Percentiles rank a stretch among this genome's conserved stretches.
phyloP scores from a whole-genome alignment of 208 protist species.

The Trypanosoma cruzi region DNA sequence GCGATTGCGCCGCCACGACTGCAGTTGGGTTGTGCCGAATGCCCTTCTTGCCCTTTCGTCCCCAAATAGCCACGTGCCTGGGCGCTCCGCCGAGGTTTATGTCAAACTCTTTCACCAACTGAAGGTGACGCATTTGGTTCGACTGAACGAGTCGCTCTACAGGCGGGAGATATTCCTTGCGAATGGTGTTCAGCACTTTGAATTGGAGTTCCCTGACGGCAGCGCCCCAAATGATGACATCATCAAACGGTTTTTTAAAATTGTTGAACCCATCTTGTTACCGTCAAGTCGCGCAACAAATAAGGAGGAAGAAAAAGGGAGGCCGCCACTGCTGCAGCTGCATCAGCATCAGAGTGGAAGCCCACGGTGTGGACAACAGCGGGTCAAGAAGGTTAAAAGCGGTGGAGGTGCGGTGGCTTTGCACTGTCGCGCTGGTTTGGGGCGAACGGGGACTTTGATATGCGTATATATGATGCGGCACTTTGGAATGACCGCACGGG shows the following conservation, averaged over 20 bases:
- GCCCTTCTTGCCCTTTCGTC: slow-evolving; percentile 94
- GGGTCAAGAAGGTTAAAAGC: background rate
- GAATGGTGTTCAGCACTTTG: slow-evolving; percentile 92
- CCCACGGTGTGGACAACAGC: background rate
- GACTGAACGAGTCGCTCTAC: slow-evolving; percentile 96
- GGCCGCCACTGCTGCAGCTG: background rate
- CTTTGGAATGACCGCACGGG: slow-evolving; percentile 91
- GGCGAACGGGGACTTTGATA: slow-evolving; percentile 96
- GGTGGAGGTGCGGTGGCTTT: slow-evolving; percentile 78
- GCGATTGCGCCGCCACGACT: slow-evolving; percentile 86
- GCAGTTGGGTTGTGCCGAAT: slow-evolving; percentile 95
- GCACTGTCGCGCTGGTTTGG: slow-evolving; percentile 97
- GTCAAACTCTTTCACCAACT: slow-evolving; percentile 64
- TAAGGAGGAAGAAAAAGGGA: background rate
- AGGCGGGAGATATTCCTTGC: slow-evolving; percentile 75
- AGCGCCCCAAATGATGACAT: slow-evolving; percentile 82
- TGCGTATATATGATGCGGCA: slow-evolving; percentile 93
- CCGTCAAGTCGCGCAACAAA: background rate
- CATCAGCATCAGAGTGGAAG: background rate
- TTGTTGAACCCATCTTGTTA: slow-evolving; percentile 59
- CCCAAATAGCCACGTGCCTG: slow-evolving; percentile 44
- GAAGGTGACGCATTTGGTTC: slow-evolving; percentile 91
- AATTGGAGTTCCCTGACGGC: slow-evolving; percentile 95
- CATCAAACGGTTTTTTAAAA: slow-evolving; percentile 88
- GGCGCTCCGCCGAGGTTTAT: slow-evolving; percentile 36